Evolutionary conservation across 108 stramenopile genomes (phyloP).

Genomic region (Cyclotella kingstonii): DNA sequence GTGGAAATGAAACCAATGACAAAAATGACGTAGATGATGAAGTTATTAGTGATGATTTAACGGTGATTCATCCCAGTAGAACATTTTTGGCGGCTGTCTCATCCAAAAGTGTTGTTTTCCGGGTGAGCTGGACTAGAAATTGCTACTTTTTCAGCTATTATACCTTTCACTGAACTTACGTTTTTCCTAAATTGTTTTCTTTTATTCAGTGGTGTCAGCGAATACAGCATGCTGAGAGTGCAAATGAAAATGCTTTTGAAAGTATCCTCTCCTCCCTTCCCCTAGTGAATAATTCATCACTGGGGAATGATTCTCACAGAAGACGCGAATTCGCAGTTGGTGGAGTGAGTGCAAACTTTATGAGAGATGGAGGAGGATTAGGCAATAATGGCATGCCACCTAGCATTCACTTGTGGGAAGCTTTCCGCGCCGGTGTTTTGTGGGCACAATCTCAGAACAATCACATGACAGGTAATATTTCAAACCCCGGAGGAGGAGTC

Average conservation of each 20-base stretch:
- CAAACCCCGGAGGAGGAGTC: too few species aligned
- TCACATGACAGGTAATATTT: constrained; percentile 12
- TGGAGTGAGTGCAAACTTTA: background rate
- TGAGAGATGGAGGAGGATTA: background rate
- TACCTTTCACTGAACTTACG: background rate
- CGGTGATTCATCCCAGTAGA: constrained; percentile 19
- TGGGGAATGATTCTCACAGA: background rate
- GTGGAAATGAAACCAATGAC: constrained; percentile 2
- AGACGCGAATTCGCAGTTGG: background rate
- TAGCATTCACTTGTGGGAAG: constrained; percentile 9
- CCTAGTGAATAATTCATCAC: too few species aligned
- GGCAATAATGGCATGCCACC: background rate
- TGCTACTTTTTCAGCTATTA: background rate
- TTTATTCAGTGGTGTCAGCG: constrained; percentile 33
- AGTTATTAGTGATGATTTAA: constrained; percentile 27
- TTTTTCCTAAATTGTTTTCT: background rate
- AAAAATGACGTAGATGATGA: background rate
- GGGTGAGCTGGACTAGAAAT: too few species aligned
- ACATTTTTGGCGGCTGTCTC: constrained; percentile 35
- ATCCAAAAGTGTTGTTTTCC: constrained; percentile 20
- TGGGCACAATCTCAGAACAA: constrained; percentile 5
- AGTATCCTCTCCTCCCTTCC: too few species aligned
- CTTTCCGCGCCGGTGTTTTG: constrained; percentile 17
- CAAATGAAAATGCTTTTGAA: constrained; percentile 8
- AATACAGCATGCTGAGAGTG: constrained; percentile 22